These are phyloP conservation scores for Crassisporium funariophilum DNA, from an alignment of 768 basidiomycete genomes.

Conservation along the genomic window DNA sequence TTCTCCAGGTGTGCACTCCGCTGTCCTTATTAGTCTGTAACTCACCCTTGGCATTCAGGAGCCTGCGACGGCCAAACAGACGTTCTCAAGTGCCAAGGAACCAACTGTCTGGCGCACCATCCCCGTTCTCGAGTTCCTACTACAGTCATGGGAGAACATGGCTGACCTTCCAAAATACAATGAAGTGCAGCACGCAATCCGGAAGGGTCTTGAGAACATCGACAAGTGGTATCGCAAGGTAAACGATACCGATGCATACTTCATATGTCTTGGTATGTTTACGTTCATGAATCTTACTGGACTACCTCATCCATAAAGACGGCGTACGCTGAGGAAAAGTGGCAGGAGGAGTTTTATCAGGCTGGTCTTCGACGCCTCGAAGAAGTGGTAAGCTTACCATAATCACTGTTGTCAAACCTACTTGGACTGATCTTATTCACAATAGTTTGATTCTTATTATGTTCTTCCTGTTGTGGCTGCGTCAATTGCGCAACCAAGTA, in stretches of 20 bases:
- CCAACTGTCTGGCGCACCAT: conserved; percentile 28
- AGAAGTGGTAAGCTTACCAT: conserved; percentile 17
- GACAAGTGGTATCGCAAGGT: conserved; percentile 28
- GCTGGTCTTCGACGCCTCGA: conserved; percentile 13
- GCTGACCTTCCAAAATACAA: conserved; percentile 15
- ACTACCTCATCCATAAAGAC: conserved; percentile 15
- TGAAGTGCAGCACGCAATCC: conserved; percentile 18
- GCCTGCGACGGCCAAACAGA: conserved; percentile 20
- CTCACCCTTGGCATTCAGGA: conserved; percentile 16
- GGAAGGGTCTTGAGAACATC: conserved; percentile 25
- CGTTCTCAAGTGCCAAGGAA: conserved; percentile 24
- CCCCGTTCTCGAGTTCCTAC: conserved; percentile 26
- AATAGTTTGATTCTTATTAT: conserved; percentile 20
- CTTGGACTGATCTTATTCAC: conserved; percentile 2
- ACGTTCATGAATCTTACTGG: conserved; percentile 4
- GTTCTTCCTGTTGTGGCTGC: conserved; percentile 1
- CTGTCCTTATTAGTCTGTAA: conserved; percentile 4
- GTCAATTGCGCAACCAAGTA: not conserved
- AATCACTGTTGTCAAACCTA: not conserved
- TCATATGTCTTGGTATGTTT: conserved; percentile 26
- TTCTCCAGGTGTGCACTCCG: conserved; percentile 18
- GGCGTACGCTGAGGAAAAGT: conserved; percentile 19
- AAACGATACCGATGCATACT: conserved; percentile 24
- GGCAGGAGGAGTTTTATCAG: conserved; percentile 13
- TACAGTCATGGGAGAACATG: conserved; percentile 14